A percentile compares a stretch with the other conserved stretches of the same genome.
These are phyloP conservation scores for Ilex paraguariensis DNA, from an alignment of 305 asterid genomes.

Conservation along the genomic window DNA sequence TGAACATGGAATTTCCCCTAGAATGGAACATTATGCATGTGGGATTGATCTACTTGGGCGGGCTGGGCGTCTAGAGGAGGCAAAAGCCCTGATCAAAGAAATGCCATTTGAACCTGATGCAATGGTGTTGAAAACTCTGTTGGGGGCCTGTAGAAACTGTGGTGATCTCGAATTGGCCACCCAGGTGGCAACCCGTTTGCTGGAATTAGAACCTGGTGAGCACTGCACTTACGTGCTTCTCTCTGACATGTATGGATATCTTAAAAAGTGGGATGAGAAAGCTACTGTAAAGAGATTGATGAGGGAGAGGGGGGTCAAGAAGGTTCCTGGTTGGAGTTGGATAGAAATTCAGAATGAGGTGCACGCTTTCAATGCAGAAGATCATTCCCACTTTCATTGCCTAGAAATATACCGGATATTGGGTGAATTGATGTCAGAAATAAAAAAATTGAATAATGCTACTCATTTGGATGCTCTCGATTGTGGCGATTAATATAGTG, in stretches of 20 bases:
- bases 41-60: slow-evolving; percentile 77
- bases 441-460: slow-evolving; percentile 27
- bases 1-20: slow-evolving; percentile 49
- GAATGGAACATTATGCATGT: slow-evolving; percentile 90
- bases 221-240: slow-evolving; percentile 83
- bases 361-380: slow-evolving; percentile 73
- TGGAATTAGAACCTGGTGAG: slow-evolving; percentile 66
- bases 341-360: slow-evolving; percentile 54
- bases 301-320: slow-evolving; percentile 67
- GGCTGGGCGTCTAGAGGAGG: slow-evolving; percentile 56
- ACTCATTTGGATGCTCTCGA: slow-evolving; percentile 20
- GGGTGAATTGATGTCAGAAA: slow-evolving; percentile 38
- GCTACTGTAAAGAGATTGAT: slow-evolving; percentile 67
- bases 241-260: slow-evolving; percentile 73
- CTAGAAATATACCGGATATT: slow-evolving; percentile 45
- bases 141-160: slow-evolving; percentile 69
- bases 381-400: slow-evolving; percentile 55
- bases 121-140: slow-evolving; percentile 68
- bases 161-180: slow-evolving; percentile 68
- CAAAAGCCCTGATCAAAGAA: slow-evolving; percentile 46
- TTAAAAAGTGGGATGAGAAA: slow-evolving; percentile 70
- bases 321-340: slow-evolving; percentile 95
- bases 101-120: slow-evolving; percentile 70
- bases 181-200: slow-evolving; percentile 46
- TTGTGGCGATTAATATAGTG: slow-evolving; percentile 18